Evolutionary conservation across 371 early-diverging fungal species (phyloP), one percentile per base, ranked within the genome.

Genomic region (Neoconidiobolus thromboides): DNA sequence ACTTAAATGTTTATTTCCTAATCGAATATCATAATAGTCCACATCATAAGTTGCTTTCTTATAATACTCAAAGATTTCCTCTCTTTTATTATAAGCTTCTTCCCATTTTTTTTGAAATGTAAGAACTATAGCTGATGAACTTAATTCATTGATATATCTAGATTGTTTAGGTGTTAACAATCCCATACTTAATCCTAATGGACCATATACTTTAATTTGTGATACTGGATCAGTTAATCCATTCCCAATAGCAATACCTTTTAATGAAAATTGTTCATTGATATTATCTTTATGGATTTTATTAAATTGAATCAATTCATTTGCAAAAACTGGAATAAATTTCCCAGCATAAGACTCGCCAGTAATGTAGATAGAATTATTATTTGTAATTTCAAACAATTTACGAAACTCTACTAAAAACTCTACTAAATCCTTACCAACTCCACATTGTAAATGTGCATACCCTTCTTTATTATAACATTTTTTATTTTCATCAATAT

Each of bases 201-300:
- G 14, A 3, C 43, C 56, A 67, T 91, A 96, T 69, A 81, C 87
- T 67, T 85, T 76, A 73, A 89, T 92, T 74, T 96, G 96, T 4
- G 78, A 71, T 59, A 83, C 70, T 38, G 91, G 89, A 62, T 93
- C 92, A 1, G 87, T 87, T 65, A 93, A 70, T 6, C 93, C 96
- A 65, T 96, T 93, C 46, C 96, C 96, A 51, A 93, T 86, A 60
- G 84, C 69, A 60, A 95, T 67, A 50, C 82, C 79, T 57, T 76
- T 79, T 54, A 91, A 73, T 64, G 85, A 81, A 68, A 91, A 47
- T 57, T 44, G 48, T 4, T 39, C 48, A n/a, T 39, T 44, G 36
- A 38, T 37, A 2, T 44, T 43, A 50, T 58, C 44, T 10, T 49
- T 38, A 36, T 39, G 37, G 26, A 26, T 26, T 26, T 26, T 26